A percentile compares a stretch with the other conserved stretches of the same genome.
Conservation (phyloP, 805 yeast genomes). For the Dipodascopsis uninucleata region DNA sequence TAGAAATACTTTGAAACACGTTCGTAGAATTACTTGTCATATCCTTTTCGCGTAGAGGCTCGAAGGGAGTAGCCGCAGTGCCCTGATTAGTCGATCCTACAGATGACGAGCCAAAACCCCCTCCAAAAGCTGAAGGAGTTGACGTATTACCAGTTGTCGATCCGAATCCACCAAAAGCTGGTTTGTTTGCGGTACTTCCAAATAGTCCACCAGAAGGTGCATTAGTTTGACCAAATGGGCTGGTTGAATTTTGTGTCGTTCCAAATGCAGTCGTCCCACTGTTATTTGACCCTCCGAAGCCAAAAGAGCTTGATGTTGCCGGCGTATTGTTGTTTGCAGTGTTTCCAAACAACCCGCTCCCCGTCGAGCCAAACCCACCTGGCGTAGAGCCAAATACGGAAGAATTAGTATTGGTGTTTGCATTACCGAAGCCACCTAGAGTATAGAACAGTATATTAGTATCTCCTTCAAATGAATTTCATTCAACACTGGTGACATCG, state of each 20-base stretch:
- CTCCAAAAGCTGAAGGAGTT: constrained; percentile 22
- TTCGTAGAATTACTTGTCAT: constrained; percentile 20
- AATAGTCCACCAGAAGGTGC: constrained; percentile 24
- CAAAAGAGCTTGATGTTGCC: constrained; percentile 18
- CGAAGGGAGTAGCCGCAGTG: constrained; percentile 27
- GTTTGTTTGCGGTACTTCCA: constrained; percentile 27
- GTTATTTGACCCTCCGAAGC: constrained; percentile 12
- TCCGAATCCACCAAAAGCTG: constrained; percentile 32
- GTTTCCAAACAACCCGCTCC: constrained; percentile 24
- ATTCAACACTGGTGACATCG: not conserved
- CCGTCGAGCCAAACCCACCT: constrained; percentile 24
- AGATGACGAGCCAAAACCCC: constrained; percentile 12
- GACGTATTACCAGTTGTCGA: constrained; percentile 15
- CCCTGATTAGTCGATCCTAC: constrained; percentile 24
- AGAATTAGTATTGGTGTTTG: too few relatives aligned
- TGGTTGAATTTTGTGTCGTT: constrained; percentile 18
- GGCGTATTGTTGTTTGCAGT: constrained; percentile 3
- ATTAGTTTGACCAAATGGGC: constrained; percentile 27
- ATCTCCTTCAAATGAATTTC: not conserved
- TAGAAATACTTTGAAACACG: constrained; percentile 59
- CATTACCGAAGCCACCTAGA: constrained; percentile 23
- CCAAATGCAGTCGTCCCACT: too few relatives aligned
- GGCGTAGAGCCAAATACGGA: constrained; percentile 24
- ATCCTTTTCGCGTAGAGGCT: constrained; percentile 30
- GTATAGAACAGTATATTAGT: not conserved